phyloP scores from a whole-genome alignment of 129 eudicot genomes.

The Ambrosia artemisiifolia region DNA sequence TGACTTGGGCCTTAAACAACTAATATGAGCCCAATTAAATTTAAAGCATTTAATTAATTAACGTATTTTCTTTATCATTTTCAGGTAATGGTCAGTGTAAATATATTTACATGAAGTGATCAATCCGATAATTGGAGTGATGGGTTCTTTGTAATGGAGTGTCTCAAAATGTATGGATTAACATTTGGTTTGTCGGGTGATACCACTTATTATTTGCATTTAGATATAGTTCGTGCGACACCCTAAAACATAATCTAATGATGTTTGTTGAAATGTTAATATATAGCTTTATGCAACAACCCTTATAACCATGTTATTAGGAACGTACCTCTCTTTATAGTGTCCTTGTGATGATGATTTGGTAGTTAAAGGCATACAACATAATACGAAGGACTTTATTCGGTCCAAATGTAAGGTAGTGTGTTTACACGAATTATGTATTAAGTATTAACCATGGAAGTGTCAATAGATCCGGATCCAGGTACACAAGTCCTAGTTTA shows the following conservation, averaged over 20 bases:
- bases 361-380: too few relatives aligned
- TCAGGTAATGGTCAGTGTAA: constrained; percentile 32
- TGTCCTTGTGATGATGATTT: too few relatives aligned
- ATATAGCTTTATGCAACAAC: too few relatives aligned
- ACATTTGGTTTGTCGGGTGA: neutral
- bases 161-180: neutral
- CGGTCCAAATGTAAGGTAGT: too few relatives aligned
- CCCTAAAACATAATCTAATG: neutral
- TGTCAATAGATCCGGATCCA: too few relatives aligned
- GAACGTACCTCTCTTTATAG: too few relatives aligned
- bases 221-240: neutral
- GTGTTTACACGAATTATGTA: too few relatives aligned
- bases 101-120: neutral
- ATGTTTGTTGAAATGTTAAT: neutral
- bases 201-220: neutral
- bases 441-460: too few relatives aligned
- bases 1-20: neutral
- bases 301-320: too few relatives aligned
- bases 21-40: neutral
- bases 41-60: neutral
- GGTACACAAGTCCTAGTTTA: too few relatives aligned
- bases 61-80: neutral
- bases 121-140: neutral
- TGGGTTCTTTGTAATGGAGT: neutral
- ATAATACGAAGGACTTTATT: too few relatives aligned